Evolutionary conservation across 192 early-diverging fungal species (phyloP), one percentile per base, ranked within the genome.

Genomic region (Backusella mclennaniae): DNA sequence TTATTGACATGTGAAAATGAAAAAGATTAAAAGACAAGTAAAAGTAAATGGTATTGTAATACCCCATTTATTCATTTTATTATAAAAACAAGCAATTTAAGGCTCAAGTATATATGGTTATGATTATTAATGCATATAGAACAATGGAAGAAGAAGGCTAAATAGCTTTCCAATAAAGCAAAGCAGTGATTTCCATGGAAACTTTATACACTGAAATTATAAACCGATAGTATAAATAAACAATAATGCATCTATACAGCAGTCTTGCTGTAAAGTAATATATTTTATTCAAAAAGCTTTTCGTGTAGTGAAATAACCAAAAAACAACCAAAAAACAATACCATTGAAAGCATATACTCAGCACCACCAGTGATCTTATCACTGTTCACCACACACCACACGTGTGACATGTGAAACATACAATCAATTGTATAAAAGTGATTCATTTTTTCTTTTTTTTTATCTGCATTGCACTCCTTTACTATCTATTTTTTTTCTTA

Each of bases 391-490:
- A 63, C n/a, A 56, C 21, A 21, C 9, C 53, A 63, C 56, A 63
- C 4, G 56, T 63, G 12, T 63, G 56, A 63, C 56, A 1, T 29
- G 56, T 63, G 56, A 63, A 63, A 63, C 56, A 63, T 63, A 63
- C 15, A n/a, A 12, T 63, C 23, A 29, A 63, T 14, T 23, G 23
- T 29, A 63, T 63, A 29, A 29, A 26, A 63, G 56, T 63, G 56
- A 63, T 63, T 63, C 56, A 23, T 63, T 63, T 63, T 63, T 63
- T 23, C 6, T 53, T 53, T 59, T 59, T 56, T 23, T 59, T 23
- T 21, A 59, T 59, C 53, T 59, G 53, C 53, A 59, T 59, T 59
- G 23, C 53, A 59, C 23, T 59, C 53, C 53, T 59, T 59, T 59
- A 59, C n/a, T 59, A 59, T 23, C 53, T 59, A 23, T 26, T 23